Evolutionary conservation across 129 eudicot species (phyloP).

Genomic region (Oenanthe sinensis): DNA sequence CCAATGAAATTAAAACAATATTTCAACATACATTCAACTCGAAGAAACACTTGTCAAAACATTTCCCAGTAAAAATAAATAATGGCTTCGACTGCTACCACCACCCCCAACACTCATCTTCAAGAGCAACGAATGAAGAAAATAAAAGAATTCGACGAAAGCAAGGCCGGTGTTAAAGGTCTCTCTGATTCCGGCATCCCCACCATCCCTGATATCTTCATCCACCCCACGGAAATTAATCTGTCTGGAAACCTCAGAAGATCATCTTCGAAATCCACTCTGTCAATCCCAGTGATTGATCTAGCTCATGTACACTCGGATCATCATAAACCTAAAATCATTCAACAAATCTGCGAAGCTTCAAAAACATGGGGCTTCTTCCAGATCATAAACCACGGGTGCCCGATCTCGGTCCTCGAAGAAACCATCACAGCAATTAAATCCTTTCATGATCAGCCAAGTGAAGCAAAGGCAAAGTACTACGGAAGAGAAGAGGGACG

Average conservation of each 20-base stretch:
- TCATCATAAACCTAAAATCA: neutral
- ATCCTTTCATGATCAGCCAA: constrained; percentile 20
- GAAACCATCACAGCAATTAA: constrained; percentile 2
- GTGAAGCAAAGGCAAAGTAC: constrained; percentile 12
- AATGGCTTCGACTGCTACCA: neutral
- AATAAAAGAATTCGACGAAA: constrained; percentile 20
- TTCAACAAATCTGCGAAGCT: constrained; percentile 13
- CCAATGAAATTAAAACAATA: too few relatives aligned
- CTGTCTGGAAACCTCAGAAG: neutral
- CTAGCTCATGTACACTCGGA: neutral
- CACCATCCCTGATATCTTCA: constrained; percentile 21
- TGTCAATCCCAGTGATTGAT: constrained; percentile 19
- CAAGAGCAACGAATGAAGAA: constrained; percentile 11
- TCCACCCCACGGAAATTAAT: constrained; percentile 15
- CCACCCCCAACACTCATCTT: neutral
- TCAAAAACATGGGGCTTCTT: constrained; percentile 22
- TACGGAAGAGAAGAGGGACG: constrained; percentile 10
- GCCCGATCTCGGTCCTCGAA: constrained; percentile 2
- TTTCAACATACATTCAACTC: neutral
- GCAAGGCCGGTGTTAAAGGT: constrained; percentile 26
- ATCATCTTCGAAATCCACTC: neutral
- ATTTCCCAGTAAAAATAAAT: neutral
- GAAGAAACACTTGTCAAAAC: neutral
- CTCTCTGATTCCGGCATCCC: constrained; percentile 23
- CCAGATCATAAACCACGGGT: constrained; percentile 20